phyloP scores from a whole-genome alignment of 108 stramenopile genomes.

The Pseudonitzschia pungens region DNA sequence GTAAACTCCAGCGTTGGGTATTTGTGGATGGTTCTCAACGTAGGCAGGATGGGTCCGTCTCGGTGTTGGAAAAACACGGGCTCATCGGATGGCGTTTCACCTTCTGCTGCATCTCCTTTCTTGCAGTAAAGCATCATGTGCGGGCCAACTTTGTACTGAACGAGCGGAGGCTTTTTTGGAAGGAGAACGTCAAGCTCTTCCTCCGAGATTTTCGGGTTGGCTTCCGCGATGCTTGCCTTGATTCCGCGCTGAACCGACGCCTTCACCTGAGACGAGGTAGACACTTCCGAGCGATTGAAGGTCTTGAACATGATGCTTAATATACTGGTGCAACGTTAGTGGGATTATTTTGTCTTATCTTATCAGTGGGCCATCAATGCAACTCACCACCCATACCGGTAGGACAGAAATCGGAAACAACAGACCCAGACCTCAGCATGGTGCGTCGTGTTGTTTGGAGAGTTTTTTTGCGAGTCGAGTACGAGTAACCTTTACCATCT shows the following conservation, averaged over 20 bases:
- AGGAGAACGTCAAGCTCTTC: constrained; percentile 83
- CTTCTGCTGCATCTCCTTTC: constrained; percentile 42
- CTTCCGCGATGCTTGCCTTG: constrained; percentile 58
- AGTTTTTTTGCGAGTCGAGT: too few relatives aligned
- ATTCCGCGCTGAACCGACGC: constrained; percentile 82
- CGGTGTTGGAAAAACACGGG: constrained; percentile 91
- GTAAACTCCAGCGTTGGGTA: constrained; percentile 73
- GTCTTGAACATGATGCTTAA: constrained; percentile 70
- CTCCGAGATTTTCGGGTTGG: constrained; percentile 78
- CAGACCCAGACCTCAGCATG: too few relatives aligned
- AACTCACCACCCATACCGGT: too few relatives aligned
- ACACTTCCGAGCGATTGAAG: constrained; percentile 80
- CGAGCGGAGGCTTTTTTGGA: constrained; percentile 87
- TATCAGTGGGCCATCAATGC: too few relatives aligned
- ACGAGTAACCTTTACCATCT: too few relatives aligned
- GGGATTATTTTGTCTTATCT: background rate
- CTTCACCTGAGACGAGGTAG: constrained; percentile 87
- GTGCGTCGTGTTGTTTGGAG: too few relatives aligned
- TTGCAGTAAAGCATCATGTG: constrained; percentile 83
- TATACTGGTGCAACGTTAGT: background rate
- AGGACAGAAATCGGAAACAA: too few relatives aligned
- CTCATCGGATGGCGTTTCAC: constrained; percentile 56
- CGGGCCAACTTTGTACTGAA: constrained; percentile 83
- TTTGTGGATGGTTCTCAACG: constrained; percentile 84
- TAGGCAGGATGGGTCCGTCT: constrained; percentile 93